Conservation (phyloP, 2,329 filamentous ascomycete species). For the Akanthomyces muscarius region DNA sequence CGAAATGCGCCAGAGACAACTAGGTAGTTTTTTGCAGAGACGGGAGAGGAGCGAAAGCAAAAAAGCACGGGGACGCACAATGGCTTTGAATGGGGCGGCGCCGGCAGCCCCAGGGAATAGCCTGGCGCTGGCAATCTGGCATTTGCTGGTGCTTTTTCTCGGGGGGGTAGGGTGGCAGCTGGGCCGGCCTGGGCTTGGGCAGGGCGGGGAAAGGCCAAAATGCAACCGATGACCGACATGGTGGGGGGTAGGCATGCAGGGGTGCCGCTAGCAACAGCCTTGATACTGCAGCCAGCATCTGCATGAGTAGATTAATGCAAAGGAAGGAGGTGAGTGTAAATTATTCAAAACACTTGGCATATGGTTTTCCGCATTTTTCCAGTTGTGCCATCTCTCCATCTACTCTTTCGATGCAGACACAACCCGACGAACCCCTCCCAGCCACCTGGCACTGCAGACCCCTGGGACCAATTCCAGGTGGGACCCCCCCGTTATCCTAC, state of each 20-base stretch:
- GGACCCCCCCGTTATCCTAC: not conserved
- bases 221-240: slow-evolving; percentile 6
- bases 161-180: not conserved
- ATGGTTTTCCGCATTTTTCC: not conserved
- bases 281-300: not conserved
- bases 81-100: not conserved
- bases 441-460: not conserved
- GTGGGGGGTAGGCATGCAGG: not conserved
- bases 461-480: not conserved
- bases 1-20: too few relatives aligned
- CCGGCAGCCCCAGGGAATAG: not conserved
- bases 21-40: too few relatives aligned
- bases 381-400: too few relatives aligned
- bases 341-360: not conserved
- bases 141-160: not conserved
- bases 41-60: not conserved
- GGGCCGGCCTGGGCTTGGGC: not conserved
- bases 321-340: too few relatives aligned
- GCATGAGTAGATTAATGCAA: not conserved
- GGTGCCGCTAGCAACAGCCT: not conserved
- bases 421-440: not conserved
- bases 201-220: not conserved
- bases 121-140: not conserved
- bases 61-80: not conserved
- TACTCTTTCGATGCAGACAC: not conserved